Conservation (phyloP, 139 green algal species). For the Chlorella sp. region DNA sequence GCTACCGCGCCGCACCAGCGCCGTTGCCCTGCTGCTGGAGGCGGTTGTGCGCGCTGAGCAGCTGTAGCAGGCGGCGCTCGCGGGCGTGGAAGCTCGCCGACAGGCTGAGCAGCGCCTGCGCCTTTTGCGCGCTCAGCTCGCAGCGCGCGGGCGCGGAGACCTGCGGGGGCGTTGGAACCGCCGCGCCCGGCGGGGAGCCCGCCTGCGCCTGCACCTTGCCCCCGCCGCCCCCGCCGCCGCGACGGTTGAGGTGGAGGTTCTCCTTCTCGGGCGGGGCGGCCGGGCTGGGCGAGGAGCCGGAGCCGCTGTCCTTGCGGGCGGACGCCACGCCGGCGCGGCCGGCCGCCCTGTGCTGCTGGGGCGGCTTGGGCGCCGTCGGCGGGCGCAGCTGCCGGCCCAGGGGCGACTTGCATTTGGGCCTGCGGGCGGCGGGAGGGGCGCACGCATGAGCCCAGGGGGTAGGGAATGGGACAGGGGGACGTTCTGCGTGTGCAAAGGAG, state of each 20-base stretch:
- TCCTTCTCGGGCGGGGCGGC: neutral
- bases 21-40: too few species aligned
- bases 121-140: slow-evolving; percentile 7
- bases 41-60: slow-evolving; percentile 21
- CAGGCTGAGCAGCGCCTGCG: slow-evolving; percentile 12
- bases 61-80: slow-evolving; percentile 24
- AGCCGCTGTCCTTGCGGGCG: too few species aligned
- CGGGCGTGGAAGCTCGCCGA: slow-evolving; percentile 13
- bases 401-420: slow-evolving; percentile 5
- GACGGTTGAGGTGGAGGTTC: neutral
- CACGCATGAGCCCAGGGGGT: neutral
- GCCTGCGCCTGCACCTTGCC: too few species aligned
- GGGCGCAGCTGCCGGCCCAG: too few species aligned
- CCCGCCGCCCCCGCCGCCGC: too few species aligned
- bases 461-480: neutral
- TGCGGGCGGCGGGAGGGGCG: neutral
- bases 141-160: too few species aligned
- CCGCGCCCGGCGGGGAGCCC: slow-evolving; percentile 6
- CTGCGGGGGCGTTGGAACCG: slow-evolving; percentile 4
- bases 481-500: neutral
- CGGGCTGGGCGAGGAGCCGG: neutral
- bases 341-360: too few species aligned
- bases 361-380: too few species aligned
- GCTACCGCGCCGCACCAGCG: too few species aligned
- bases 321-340: too few species aligned